Percentiles rank a stretch among this genome's conserved stretches.
These are phyloP conservation scores for Elsinoe perseae DNA, from an alignment of 2,329 filamentous ascomycete species.

Conservation along the genomic window DNA sequence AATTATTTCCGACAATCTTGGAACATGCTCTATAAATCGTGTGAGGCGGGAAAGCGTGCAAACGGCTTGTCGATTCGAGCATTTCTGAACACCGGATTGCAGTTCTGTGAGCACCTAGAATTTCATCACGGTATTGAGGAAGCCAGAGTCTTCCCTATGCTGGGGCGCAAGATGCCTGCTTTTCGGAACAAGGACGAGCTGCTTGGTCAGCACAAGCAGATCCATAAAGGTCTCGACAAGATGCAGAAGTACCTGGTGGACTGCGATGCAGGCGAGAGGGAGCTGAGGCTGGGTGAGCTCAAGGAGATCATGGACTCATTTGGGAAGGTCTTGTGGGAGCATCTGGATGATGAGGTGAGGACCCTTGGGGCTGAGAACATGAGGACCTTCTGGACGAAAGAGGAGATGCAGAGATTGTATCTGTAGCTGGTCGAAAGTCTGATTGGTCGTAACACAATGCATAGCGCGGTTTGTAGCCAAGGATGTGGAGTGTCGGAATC, in stretches of 20 bases:
- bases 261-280: constrained; percentile 51
- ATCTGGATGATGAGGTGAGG: constrained; percentile 77
- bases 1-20: constrained; percentile 68
- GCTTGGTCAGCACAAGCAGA: constrained; percentile 66
- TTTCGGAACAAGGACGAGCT: constrained; percentile 61
- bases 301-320: constrained; percentile 68
- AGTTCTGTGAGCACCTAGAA: constrained; percentile 63
- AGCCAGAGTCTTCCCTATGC: constrained; percentile 66
- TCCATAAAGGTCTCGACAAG: constrained; percentile 54
- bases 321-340: constrained; percentile 69
- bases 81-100: constrained; percentile 60
- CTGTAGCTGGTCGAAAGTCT: constrained; percentile 43
- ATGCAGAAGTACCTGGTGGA: constrained; percentile 28
- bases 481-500: neutral
- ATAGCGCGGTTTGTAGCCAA: neutral
- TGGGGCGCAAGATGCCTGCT: constrained; percentile 71
- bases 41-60: constrained; percentile 52
- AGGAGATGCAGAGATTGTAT: constrained; percentile 64
- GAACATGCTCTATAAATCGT: constrained; percentile 62
- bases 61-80: constrained; percentile 57
- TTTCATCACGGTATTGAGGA: constrained; percentile 81
- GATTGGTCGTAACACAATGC: neutral
- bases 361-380: constrained; percentile 78
- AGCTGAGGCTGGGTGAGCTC: constrained; percentile 51
- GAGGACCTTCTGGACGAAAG: constrained; percentile 69